Conservation (phyloP, 2,329 filamentous ascomycete species). For the Cercospora janseana region DNA sequence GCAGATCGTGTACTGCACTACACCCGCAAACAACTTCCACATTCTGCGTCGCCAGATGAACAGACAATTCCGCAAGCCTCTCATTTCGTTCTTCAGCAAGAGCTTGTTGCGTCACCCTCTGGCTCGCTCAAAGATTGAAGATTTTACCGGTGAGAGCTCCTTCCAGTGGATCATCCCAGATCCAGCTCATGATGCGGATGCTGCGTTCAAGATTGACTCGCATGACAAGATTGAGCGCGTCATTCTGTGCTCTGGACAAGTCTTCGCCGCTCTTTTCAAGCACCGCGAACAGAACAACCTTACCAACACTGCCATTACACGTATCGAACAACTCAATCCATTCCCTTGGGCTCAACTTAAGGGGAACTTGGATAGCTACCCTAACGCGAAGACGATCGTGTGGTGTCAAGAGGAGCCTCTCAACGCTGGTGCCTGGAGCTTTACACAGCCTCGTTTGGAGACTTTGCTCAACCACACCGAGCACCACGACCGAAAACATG, state of each 20-base stretch:
- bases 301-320: constrained; percentile 88
- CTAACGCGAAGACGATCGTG: constrained; percentile 95
- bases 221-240: constrained; percentile 90
- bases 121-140: constrained; percentile 82
- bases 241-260: constrained; percentile 90
- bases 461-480: constrained; percentile 90
- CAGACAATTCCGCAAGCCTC: constrained; percentile 97
- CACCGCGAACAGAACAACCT: constrained; percentile 83
- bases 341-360: constrained; percentile 98
- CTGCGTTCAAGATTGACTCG: constrained; percentile 61
- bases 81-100: constrained; percentile 98
- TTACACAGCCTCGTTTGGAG: constrained; percentile 95
- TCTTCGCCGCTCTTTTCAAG: constrained; percentile 86
- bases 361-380: constrained; percentile 95
- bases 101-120: constrained; percentile 90
- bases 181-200: constrained; percentile 71
- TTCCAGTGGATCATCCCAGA: constrained; percentile 98
- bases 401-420: constrained; percentile 98
- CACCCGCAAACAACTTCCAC: constrained; percentile 93
- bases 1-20: constrained; percentile 97
- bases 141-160: constrained; percentile 85
- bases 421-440: constrained; percentile 95
- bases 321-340: constrained; percentile 95
- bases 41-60: constrained; percentile 96
- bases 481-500: constrained; percentile 89